phyloP scores from a whole-genome alignment of 495 filamentous ascomycete species.

The Pyronema omphalodes region DNA sequence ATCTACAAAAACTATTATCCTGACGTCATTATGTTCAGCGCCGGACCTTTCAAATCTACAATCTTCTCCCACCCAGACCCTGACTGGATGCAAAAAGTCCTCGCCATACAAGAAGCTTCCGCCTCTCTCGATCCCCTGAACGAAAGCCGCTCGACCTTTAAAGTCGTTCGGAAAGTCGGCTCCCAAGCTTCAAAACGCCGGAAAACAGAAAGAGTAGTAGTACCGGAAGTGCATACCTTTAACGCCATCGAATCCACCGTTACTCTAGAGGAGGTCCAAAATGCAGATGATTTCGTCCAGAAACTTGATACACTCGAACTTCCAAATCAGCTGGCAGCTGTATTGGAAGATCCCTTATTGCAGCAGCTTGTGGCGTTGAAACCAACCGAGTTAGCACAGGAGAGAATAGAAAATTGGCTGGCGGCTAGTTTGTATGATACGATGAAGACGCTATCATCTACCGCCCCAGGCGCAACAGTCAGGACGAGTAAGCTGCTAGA shows the following conservation, averaged over 20 bases:
- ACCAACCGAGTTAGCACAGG: slow-evolving; percentile 33
- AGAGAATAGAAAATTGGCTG: slow-evolving; percentile 50
- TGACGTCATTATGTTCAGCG: slow-evolving; percentile 62
- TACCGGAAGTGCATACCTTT: slow-evolving; percentile 59
- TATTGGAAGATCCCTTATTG: slow-evolving; percentile 53
- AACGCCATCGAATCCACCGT: slow-evolving; percentile 48
- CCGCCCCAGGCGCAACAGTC: slow-evolving; percentile 6
- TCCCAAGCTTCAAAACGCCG: slow-evolving; percentile 30
- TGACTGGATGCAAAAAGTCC: slow-evolving; percentile 55
- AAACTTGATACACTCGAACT: slow-evolving; percentile 64
- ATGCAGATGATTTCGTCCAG: slow-evolving; percentile 49
- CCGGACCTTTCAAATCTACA: slow-evolving; percentile 34
- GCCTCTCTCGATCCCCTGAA: slow-evolving; percentile 22
- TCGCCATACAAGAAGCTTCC: slow-evolving; percentile 45
- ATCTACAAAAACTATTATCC: slow-evolving; percentile 83
- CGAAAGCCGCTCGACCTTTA: slow-evolving; percentile 26
- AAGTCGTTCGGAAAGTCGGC: slow-evolving; percentile 27
- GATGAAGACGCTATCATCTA: slow-evolving; percentile 1
- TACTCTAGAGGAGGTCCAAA: slow-evolving; percentile 64
- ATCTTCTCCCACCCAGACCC: slow-evolving; percentile 53
- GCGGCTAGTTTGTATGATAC: slow-evolving; percentile 16
- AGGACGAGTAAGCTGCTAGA: slow-evolving; percentile 30
- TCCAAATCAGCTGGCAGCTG: slow-evolving; percentile 63
- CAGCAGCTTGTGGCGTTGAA: slow-evolving; percentile 55
- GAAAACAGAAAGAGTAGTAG: slow-evolving; percentile 27